These are phyloP conservation scores for Botrytis squamosa DNA, from an alignment of 2,329 filamentous ascomycete species.

Conservation along the genomic window DNA sequence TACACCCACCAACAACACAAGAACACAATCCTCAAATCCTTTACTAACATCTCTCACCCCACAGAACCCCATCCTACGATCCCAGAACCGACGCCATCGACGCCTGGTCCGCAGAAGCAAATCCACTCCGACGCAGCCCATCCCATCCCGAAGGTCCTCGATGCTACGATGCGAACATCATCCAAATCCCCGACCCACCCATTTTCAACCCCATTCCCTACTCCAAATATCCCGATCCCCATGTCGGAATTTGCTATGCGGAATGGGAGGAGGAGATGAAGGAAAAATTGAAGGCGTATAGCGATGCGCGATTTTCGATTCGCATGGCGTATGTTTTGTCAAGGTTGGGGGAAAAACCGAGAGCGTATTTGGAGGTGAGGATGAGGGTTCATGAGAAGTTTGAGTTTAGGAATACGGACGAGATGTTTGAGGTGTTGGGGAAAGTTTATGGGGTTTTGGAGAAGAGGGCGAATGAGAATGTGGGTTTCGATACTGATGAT, in stretches of 20 bases:
- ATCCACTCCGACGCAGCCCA: fast-evolving
- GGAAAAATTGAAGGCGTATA: neutral
- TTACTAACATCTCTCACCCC: neutral
- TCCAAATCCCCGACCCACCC: neutral
- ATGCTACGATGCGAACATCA: neutral
- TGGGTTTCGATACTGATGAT: no score
- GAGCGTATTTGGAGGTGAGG: neutral
- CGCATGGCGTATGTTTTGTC: neutral
- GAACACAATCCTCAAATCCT: neutral
- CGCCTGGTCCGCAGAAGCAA: neutral
- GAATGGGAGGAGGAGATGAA: neutral
- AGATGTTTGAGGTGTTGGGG: neutral
- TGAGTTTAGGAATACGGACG: neutral
- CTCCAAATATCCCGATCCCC: no score
- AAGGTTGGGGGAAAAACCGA: neutral
- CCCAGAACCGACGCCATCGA: neutral
- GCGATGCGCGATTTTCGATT: neutral
- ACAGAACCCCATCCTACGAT: neutral
- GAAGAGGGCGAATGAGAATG: no score
- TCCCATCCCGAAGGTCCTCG: no score
- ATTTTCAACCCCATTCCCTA: neutral
- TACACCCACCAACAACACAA: neutral
- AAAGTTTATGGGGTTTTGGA: neutral
- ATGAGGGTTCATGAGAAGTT: neutral
- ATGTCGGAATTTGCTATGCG: no score